Evolutionary conservation across 2,329 filamentous ascomycete genomes (phyloP).

Genomic region (Aspergillus uvarum): DNA sequence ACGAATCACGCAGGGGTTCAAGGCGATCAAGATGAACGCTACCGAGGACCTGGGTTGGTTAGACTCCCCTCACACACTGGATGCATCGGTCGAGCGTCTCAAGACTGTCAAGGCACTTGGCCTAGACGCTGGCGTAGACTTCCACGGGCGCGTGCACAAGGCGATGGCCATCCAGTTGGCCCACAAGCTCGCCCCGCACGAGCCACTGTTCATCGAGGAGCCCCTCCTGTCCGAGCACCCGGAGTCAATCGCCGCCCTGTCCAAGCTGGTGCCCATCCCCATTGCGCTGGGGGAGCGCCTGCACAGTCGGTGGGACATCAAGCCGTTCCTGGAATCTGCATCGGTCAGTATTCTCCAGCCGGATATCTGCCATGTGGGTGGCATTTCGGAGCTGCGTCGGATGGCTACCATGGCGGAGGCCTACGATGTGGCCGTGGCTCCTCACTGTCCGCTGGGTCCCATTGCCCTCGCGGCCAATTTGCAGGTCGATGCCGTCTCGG

Average conservation of each 20-base stretch:
- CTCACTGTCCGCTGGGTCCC: slow-evolving; percentile 71
- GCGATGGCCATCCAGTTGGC: slow-evolving; percentile 78
- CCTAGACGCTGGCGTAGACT: slow-evolving; percentile 74
- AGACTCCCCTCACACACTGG: slow-evolving; percentile 65
- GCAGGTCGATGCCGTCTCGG: slow-evolving; percentile 61
- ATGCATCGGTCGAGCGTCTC: slow-evolving; percentile 65
- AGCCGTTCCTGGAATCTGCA: slow-evolving; percentile 66
- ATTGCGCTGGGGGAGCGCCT: slow-evolving; percentile 73
- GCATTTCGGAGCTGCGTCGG: slow-evolving; percentile 68
- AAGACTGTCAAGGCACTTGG: slow-evolving; percentile 68
- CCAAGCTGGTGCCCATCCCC: slow-evolving; percentile 49
- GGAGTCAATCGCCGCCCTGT: slow-evolving; percentile 64
- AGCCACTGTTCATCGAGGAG: slow-evolving; percentile 73
- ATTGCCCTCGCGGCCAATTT: slow-evolving; percentile 70
- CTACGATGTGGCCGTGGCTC: slow-evolving; percentile 71
- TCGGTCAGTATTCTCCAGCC: slow-evolving; percentile 72
- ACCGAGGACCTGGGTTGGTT: slow-evolving; percentile 76
- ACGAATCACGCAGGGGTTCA: slow-evolving; percentile 42
- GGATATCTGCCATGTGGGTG: slow-evolving; percentile 69
- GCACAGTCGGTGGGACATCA: slow-evolving; percentile 71
- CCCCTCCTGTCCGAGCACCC: slow-evolving; percentile 69
- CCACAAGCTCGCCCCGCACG: slow-evolving; percentile 63
- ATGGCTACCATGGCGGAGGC: slow-evolving; percentile 71
- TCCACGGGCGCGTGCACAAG: slow-evolving; percentile 74
- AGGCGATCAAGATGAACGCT: slow-evolving; percentile 73